These are phyloP conservation scores for Cutaneotrichosporon cyanovorans DNA, from an alignment of 1,284 basidiomycete species.

Conservation along the genomic window DNA sequence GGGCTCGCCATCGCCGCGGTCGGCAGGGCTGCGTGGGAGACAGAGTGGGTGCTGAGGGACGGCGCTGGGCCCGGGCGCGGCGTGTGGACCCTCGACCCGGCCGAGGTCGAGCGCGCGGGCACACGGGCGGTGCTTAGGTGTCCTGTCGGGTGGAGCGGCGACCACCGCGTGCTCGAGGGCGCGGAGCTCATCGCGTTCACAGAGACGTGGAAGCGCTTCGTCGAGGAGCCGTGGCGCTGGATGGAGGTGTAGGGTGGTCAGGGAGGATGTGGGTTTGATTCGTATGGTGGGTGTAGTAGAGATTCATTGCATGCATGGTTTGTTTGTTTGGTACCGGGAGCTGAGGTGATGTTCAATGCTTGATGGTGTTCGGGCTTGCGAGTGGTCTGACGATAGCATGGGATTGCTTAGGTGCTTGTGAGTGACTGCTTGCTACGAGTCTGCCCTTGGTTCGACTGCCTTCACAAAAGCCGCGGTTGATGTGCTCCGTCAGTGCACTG, in stretches of 20 bases:
- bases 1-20: slow-evolving; percentile 86
- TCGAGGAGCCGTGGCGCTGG: slow-evolving; percentile 66
- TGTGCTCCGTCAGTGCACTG: no score
- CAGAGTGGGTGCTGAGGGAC: slow-evolving; percentile 26
- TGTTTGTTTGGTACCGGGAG: no score
- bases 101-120: slow-evolving; percentile 50
- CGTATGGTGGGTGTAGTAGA: no score
- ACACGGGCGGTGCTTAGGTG: slow-evolving; percentile 56
- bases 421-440: no score
- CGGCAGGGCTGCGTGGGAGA: slow-evolving; percentile 67
- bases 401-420: no score
- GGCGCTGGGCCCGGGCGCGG: slow-evolving; percentile 11
- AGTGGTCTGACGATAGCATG: no score
- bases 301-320: no score
- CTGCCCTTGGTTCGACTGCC: no score
- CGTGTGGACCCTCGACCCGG: slow-evolving; percentile 54
- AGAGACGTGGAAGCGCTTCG: slow-evolving; percentile 76
- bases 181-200: slow-evolving; percentile 87
- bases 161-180: slow-evolving; percentile 79
- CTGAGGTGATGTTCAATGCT: background rate
- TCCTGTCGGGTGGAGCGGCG: slow-evolving; percentile 76
- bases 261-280: slow-evolving; percentile 1
- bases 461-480: no score
- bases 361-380: no score
- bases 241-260: slow-evolving; percentile 15